phyloP scores from a whole-genome alignment of 495 filamentous ascomycete genomes.

The Parmelia sp. region DNA sequence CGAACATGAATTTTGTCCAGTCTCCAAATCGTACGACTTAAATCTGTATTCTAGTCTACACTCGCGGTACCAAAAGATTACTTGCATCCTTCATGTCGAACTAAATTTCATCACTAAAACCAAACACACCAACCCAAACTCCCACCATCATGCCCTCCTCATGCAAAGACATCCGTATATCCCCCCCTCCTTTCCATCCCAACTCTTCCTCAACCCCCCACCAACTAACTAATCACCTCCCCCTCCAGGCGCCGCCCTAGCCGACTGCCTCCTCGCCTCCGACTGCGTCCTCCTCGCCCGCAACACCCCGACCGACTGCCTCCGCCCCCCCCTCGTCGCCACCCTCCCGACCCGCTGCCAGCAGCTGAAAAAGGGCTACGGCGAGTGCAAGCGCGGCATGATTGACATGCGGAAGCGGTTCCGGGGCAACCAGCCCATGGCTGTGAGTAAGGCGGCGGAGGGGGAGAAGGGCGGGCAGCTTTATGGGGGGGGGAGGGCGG shows the following conservation, averaged over 20 bases:
- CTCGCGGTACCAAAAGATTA: not conserved
- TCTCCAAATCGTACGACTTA: not conserved
- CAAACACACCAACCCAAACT: not conserved
- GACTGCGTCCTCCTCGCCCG: conserved; percentile 92
- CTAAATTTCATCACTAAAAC: not conserved
- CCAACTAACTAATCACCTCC: conserved; percentile 12
- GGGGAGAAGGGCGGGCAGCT: conserved; percentile 53
- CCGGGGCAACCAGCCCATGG: conserved; percentile 85
- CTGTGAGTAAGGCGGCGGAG: conserved; percentile 55
- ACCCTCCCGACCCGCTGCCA: conserved; percentile 81
- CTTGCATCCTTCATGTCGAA: not conserved
- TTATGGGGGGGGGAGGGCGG: conserved; percentile 74
- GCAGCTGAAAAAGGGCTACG: conserved; percentile 85
- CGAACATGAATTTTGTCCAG: not conserved
- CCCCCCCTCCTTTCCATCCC: conserved; percentile 1
- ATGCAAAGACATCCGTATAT: conserved; percentile 90
- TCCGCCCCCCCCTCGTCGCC: conserved; percentile 69
- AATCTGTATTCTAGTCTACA: not conserved
- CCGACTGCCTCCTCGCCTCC: conserved; percentile 86
- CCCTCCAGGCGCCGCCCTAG: conserved; percentile 75
- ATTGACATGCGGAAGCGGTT: conserved; percentile 99
- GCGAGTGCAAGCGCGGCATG: conserved; percentile 92
- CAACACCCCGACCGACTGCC: conserved; percentile 77
- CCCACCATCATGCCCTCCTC: conserved; percentile 75
- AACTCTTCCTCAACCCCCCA: no score